phyloP scores from a whole-genome alignment of 352 stramenopile species.

The Globisporangium spinosum region DNA sequence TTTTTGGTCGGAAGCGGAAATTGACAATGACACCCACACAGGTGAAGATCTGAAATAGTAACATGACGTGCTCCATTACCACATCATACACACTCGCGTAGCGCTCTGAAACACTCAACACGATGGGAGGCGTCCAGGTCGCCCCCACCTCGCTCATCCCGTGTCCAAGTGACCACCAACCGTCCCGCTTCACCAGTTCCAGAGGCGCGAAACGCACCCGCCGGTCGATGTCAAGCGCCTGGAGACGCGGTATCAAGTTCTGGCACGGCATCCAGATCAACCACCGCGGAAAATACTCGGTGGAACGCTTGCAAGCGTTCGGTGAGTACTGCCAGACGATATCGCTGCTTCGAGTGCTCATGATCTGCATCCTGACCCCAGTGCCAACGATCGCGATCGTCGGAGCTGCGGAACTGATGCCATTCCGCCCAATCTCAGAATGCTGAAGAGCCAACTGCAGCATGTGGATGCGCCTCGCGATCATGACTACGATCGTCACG shows the following conservation, averaged over 20 bases:
- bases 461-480: constrained; percentile 22
- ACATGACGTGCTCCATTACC: too few species aligned
- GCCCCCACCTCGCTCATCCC: background rate
- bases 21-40: too few species aligned
- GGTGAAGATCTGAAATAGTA: too few species aligned
- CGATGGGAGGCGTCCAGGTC: background rate
- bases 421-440: constrained; percentile 9
- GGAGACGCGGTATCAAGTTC: background rate
- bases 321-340: constrained; percentile 6
- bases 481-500: constrained; percentile 14
- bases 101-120: too few species aligned
- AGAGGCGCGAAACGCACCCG: background rate
- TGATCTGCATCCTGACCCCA: constrained; percentile 7
- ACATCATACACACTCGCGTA: too few species aligned
- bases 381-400: constrained; percentile 18
- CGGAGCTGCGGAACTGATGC: constrained; percentile 27
- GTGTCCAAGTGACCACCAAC: too few species aligned
- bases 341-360: background rate
- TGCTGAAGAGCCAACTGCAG: constrained; percentile 25
- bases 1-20: too few species aligned
- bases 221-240: background rate
- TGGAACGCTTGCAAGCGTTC: constrained; percentile 11
- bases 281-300: constrained; percentile 8
- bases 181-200: background rate
- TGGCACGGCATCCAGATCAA: constrained; percentile 7